Evolutionary conservation across 371 early-diverging fungal species (phyloP).

Genomic region (Mucor lusitanicus): DNA sequence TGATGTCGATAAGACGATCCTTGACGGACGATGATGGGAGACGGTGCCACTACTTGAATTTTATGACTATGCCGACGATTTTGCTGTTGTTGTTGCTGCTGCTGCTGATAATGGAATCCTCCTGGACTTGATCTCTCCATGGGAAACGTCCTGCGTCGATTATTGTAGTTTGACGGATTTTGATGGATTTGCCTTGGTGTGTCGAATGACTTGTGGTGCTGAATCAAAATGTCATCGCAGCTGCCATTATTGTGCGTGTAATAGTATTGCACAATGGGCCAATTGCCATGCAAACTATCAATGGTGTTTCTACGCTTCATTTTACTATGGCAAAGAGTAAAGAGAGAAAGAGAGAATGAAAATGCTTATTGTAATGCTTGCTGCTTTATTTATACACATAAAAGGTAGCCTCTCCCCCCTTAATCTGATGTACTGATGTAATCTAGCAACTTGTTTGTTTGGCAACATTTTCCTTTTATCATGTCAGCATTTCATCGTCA

Average conservation of each 20-base stretch:
- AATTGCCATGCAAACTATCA: background rate
- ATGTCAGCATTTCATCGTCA: conserved; percentile 22
- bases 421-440: background rate
- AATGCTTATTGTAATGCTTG: background rate
- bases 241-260: conserved; percentile 20
- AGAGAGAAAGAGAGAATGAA: background rate
- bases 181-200: background rate
- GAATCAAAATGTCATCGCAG: conserved; percentile 12
- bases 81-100: too few relatives aligned
- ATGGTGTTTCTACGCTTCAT: conserved; percentile 12
- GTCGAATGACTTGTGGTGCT: background rate
- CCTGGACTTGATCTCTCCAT: background rate
- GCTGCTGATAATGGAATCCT: background rate
- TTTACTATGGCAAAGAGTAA: background rate
- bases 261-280: conserved; percentile 16
- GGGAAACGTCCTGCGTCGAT: background rate
- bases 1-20: background rate
- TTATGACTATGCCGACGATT: background rate
- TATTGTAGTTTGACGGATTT: background rate
- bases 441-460: background rate
- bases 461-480: background rate
- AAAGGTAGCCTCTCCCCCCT: background rate
- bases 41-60: background rate
- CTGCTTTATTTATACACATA: background rate
- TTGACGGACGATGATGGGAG: background rate